Base-by-base conservation (phyloP, 2,329 filamentous ascomycete genomes). In the Orbilia blumenaviensis region DNA sequence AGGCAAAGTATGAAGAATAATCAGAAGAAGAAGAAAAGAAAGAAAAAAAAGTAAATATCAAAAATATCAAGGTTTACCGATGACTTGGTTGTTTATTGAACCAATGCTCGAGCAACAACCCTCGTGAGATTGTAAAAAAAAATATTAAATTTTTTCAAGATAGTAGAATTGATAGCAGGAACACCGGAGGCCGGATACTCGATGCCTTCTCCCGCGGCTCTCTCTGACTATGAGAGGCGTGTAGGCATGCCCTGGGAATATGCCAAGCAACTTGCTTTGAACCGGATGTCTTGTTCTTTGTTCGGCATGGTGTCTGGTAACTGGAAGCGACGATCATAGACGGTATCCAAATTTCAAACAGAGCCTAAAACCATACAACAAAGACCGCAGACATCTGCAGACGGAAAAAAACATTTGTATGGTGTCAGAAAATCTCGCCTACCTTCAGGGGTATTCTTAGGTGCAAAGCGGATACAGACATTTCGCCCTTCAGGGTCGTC, bases 191-290 rank as follows among this genome's bases (percentile, higher is more conserved):
- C 23, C 41, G 4, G 41, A 44, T 23, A 23, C 18, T 23, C 7
- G 3, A 23, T 7, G 12, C n/a, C 12, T 36, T 23, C 29, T 23
- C 32, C 38, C 14, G 50, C 32, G 8, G 23, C 16, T 36, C 6
- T 48, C 6, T 16, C 18, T 23, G 29, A 16, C 16, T 3, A 38
- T 23, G n/a, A 23, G 29, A 29, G 25, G 50, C n/a, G 29, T 56
- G 29, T 56, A 18, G 10, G 23, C 6, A 21, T 21, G 36, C 32
- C 50, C 23, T 36, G 50, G 29, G 38, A 23, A 5, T 23, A n/a
- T 23, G 50, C 50, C 29, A 23, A 56, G 50, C 23, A 36, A 7
- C 50, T 36, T 56, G 50, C 32, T 56, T 56, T 56, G 48, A 52
- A 3, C 25, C 16, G 14, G 9, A 27, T 52, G 9, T 32, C 8